Evolutionary conservation across 2,329 filamentous ascomycete genomes (phyloP).

Genomic region (Exophiala sp.): DNA sequence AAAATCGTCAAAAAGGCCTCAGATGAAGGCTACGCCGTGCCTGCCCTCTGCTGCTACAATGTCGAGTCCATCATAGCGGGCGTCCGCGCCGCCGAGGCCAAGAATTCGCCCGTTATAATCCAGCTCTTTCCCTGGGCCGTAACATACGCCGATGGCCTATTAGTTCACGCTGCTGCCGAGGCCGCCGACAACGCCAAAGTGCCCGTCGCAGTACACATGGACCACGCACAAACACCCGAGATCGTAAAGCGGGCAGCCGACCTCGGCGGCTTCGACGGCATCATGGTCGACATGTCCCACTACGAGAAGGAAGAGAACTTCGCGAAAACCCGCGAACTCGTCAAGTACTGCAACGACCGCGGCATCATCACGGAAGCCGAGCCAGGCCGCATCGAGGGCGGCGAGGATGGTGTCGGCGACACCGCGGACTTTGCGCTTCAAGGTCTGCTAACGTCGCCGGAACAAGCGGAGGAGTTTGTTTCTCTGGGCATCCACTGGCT

Average conservation of each 20-base stretch:
- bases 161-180: constrained; percentile 55
- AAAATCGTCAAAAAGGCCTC: constrained; percentile 29
- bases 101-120: constrained; percentile 65
- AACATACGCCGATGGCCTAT: constrained; percentile 53
- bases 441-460: constrained; percentile 62
- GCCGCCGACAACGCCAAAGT: constrained; percentile 57
- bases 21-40: constrained; percentile 25
- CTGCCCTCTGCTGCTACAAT: constrained; percentile 50
- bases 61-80: constrained; percentile 67
- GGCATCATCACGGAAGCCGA: constrained; percentile 69
- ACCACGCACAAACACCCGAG: constrained; percentile 61
- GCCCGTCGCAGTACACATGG: constrained; percentile 62
- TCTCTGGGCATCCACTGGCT: constrained; percentile 69
- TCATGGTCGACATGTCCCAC: constrained; percentile 76
- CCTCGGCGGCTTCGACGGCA: constrained; percentile 63
- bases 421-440: constrained; percentile 55
- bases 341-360: constrained; percentile 60
- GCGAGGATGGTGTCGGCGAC: constrained; percentile 71
- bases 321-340: constrained; percentile 59
- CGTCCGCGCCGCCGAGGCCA: constrained; percentile 65
- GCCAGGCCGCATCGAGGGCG: constrained; percentile 66
- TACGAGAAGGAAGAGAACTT: constrained; percentile 68
- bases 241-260: constrained; percentile 56
- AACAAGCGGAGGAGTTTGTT: constrained; percentile 68
- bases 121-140: constrained; percentile 73